These are phyloP conservation scores for Paracamarosporium sp. DNA, from an alignment of 2,329 filamentous ascomycete species.

Conservation along the genomic window DNA sequence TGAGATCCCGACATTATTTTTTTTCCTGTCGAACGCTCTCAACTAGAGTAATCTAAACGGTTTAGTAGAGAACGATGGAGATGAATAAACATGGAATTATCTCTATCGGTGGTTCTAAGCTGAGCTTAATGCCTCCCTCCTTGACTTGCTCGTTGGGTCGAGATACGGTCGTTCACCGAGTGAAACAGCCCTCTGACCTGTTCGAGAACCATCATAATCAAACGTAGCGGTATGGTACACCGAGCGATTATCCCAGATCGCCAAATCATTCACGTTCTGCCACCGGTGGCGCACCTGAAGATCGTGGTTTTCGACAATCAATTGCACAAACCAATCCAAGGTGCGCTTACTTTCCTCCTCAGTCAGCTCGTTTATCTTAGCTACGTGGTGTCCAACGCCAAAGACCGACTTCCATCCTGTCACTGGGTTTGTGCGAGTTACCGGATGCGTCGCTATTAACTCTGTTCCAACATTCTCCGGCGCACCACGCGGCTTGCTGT, in stretches of 20 bases:
- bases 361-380: slow-evolving; percentile 53
- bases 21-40: too few relatives aligned
- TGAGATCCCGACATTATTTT: too few relatives aligned
- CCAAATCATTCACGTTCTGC: slow-evolving; percentile 54
- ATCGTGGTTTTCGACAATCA: slow-evolving; percentile 49
- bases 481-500: slow-evolving; percentile 57
- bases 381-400: slow-evolving; percentile 50
- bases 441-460: slow-evolving; percentile 60
- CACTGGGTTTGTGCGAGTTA: slow-evolving; percentile 58
- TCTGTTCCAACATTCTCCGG: slow-evolving; percentile 62
- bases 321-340: slow-evolving; percentile 51
- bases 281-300: slow-evolving; percentile 51
- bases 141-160: slow-evolving; percentile 45
- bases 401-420: slow-evolving; percentile 55
- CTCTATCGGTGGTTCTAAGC: too few relatives aligned
- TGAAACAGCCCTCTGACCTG: slow-evolving; percentile 60
- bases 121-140: too few relatives aligned
- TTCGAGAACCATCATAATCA: slow-evolving; percentile 60
- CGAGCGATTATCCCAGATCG: slow-evolving; percentile 70
- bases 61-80: too few relatives aligned
- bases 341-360: slow-evolving; percentile 51
- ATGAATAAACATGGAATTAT: too few relatives aligned
- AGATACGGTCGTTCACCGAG: slow-evolving; percentile 63
- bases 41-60: too few relatives aligned
- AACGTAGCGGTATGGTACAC: slow-evolving; percentile 65